Percentiles rank a stretch among this genome's conserved stretches.
phyloP scores from a whole-genome alignment of 2,329 filamentous ascomycete species.

The Leptoxyphium fumago region DNA sequence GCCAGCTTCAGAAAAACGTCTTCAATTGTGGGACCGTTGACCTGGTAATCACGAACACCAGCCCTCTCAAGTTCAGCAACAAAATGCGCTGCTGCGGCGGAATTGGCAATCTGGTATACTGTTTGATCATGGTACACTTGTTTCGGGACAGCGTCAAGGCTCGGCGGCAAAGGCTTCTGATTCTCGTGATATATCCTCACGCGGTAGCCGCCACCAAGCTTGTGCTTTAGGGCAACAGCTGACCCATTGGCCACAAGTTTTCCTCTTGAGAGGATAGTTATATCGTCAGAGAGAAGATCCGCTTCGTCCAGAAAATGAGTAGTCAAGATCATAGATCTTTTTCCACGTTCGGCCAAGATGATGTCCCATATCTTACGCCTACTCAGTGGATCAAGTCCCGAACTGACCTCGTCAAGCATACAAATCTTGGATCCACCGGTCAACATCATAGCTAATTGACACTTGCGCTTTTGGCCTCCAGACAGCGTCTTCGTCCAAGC shows the following conservation, averaged over 20 bases:
- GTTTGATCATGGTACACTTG: slow-evolving; percentile 53
- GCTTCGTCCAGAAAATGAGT: slow-evolving; percentile 89
- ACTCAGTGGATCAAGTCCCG: slow-evolving; percentile 70
- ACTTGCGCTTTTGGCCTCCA: slow-evolving; percentile 76
- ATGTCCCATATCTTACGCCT: slow-evolving; percentile 88
- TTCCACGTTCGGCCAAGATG: slow-evolving; percentile 63
- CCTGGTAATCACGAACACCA: slow-evolving; percentile 58
- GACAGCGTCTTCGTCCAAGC: slow-evolving; percentile 63
- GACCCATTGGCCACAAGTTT: slow-evolving; percentile 66
- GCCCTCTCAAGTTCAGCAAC: slow-evolving; percentile 53
- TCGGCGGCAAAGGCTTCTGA: slow-evolving; percentile 12
- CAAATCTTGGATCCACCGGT: slow-evolving; percentile 48
- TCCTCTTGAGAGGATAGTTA: slow-evolving; percentile 73
- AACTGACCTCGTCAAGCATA: slow-evolving; percentile 82
- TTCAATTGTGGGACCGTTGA: slow-evolving; percentile 76
- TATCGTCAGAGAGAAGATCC: slow-evolving; percentile 71
- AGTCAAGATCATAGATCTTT: slow-evolving; percentile 66
- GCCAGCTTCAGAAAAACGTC: slow-evolving; percentile 77
- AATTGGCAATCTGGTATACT: slow-evolving; percentile 57
- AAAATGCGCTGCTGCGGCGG: slow-evolving; percentile 54
- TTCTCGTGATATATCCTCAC: slow-evolving; percentile 53
- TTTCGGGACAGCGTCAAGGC: slow-evolving; percentile 14
- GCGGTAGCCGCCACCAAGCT: slow-evolving; percentile 64
- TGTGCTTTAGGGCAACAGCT: slow-evolving; percentile 67
- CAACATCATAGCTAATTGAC: slow-evolving; percentile 86